phyloP scores from a whole-genome alignment of 108 stramenopile genomes.

The Cyclotella atomus region DNA sequence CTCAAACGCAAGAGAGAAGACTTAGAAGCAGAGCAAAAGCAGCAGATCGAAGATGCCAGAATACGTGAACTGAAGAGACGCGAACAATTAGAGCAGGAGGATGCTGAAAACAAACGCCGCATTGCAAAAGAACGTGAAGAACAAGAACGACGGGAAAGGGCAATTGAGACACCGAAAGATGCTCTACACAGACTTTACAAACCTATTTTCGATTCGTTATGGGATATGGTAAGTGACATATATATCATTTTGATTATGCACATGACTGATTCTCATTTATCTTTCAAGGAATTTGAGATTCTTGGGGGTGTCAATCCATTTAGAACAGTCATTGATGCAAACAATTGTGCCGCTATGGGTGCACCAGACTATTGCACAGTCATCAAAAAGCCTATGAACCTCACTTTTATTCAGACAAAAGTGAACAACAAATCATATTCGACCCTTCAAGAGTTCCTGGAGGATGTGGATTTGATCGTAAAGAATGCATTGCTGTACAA shows the following conservation, averaged over 20 bases:
- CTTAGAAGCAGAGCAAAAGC: conserved; percentile 27
- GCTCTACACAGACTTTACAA: no score
- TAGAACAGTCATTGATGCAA: conserved; percentile 77
- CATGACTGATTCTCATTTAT: conserved; percentile 66
- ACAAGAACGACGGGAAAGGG: conserved; percentile 42
- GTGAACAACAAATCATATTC: conserved; percentile 66
- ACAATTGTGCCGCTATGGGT: conserved; percentile 73
- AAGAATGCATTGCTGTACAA: conserved; percentile 79
- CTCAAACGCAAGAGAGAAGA: conserved; percentile 40
- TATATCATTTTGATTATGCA: conserved; percentile 60
- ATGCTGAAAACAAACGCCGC: conserved; percentile 42
- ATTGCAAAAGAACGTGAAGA: conserved; percentile 48
- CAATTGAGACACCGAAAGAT: conserved; percentile 62
- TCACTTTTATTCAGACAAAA: conserved; percentile 79
- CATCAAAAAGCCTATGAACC: conserved; percentile 75
- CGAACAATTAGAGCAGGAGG: conserved; percentile 40
- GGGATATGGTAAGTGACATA: no score
- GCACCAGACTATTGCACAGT: conserved; percentile 80
- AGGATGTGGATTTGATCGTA: conserved; percentile 79
- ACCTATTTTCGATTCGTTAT: no score
- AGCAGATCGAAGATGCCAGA: conserved; percentile 40
- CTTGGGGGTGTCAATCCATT: conserved; percentile 82
- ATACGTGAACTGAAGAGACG: conserved; percentile 40
- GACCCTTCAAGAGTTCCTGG: conserved; percentile 68
- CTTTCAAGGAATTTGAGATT: conserved; percentile 79